Evolutionary conservation across 306 rosid genomes (phyloP).

Genomic region (Gynostemma pentaphyllum): DNA sequence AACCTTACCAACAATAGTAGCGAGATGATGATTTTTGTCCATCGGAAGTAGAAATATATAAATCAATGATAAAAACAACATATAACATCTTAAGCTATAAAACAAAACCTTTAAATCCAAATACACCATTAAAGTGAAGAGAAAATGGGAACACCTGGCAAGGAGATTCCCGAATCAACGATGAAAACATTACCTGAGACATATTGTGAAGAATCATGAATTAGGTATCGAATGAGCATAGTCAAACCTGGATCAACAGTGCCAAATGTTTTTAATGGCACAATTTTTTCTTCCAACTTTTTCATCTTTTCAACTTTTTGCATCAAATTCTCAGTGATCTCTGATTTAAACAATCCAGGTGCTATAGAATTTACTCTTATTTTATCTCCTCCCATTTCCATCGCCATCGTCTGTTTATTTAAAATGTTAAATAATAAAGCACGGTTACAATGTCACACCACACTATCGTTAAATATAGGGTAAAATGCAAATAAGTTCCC

Average conservation of each 20-base stretch:
- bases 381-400: slow-evolving; percentile 58
- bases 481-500: no score
- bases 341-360: slow-evolving; percentile 68
- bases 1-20: no score
- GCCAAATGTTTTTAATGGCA: slow-evolving; percentile 40
- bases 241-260: slow-evolving; percentile 64
- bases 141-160: slow-evolving; percentile 63
- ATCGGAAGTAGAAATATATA: no score
- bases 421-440: no score
- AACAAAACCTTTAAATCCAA: no score
- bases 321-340: slow-evolving; percentile 49
- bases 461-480: no score
- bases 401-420: slow-evolving; percentile 47
- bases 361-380: slow-evolving; percentile 70
- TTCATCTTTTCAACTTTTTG: slow-evolving; percentile 41
- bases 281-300: slow-evolving; percentile 31
- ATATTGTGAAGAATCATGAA: slow-evolving; percentile 60
- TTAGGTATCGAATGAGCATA: slow-evolving; percentile 44
- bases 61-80: no score
- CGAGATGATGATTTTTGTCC: no score
- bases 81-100: no score
- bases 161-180: slow-evolving; percentile 47
- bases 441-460: neutral
- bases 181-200: slow-evolving; percentile 52
- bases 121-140: slow-evolving; percentile 66